phyloP scores from a whole-genome alignment of 169 alveolate genomes.

The Blepharisma undulans region DNA sequence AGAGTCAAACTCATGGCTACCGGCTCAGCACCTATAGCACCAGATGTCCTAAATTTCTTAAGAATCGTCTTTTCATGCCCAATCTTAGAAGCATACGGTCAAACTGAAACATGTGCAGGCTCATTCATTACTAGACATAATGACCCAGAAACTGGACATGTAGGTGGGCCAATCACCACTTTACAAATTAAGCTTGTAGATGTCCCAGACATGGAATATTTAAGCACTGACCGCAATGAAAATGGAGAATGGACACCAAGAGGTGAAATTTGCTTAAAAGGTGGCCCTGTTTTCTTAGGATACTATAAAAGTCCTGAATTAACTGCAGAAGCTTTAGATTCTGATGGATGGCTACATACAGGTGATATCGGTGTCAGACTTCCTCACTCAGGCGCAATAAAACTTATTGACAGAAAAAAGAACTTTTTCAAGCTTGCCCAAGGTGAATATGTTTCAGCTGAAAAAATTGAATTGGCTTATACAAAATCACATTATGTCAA shows the following conservation, averaged over 20 bases:
- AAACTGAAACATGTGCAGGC: slow-evolving; percentile 55
- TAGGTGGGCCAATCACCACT: slow-evolving; percentile 89
- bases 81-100: slow-evolving; percentile 80
- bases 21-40: slow-evolving; percentile 81
- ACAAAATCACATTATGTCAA: slow-evolving; percentile 74
- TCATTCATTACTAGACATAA: slow-evolving; percentile 61
- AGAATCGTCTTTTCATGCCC: slow-evolving; percentile 61
- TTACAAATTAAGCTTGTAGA: slow-evolving; percentile 87
- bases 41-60: slow-evolving; percentile 63
- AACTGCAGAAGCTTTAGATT: slow-evolving; percentile 88
- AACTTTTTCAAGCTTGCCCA: slow-evolving; percentile 94
- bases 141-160: slow-evolving; percentile 72
- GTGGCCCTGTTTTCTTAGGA: slow-evolving; percentile 85
- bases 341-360: slow-evolving; percentile 92
- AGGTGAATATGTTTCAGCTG: slow-evolving; percentile 97
- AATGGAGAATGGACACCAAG: slow-evolving; percentile 57
- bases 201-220: slow-evolving; percentile 92
- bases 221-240: slow-evolving; percentile 66
- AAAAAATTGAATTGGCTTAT: slow-evolving; percentile 88
- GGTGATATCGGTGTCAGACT: slow-evolving; percentile 91
- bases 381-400: slow-evolving; percentile 83
- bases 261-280: slow-evolving; percentile 87
- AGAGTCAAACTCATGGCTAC: slow-evolving; percentile 65
- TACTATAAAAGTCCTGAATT: slow-evolving; percentile 86
- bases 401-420: slow-evolving; percentile 94